Base-by-base conservation (phyloP, 768 basidiomycete species). In the Psilocybe tampanensis region DNA sequence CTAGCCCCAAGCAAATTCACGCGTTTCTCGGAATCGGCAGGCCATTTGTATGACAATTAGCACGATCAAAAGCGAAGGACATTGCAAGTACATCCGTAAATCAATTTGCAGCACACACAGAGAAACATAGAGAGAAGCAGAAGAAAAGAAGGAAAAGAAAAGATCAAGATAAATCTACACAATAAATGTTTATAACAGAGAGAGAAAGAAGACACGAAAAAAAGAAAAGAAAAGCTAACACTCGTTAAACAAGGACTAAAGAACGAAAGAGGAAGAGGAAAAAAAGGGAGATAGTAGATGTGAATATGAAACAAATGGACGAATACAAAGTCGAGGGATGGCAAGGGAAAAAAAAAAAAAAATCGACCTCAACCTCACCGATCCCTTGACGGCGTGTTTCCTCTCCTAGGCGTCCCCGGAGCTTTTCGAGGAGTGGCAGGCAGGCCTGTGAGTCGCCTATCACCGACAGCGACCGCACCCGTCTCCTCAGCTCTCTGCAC, bases 351-450 rank as follows among this genome's bases (percentile, higher is more conserved):
- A 47, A 47, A 24, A 7, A 8, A 12, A 19, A 44, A 47, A 8
- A 47, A 47, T 24, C 8, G 45, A 21, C n/a, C 24, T n/a, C n/a
- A n/a, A 47, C 18, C 33, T 51, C 49, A 36, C 36, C 68, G 60
- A 36, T 68, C 70, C 44, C 70, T 60, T 23, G 66, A 69, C 44
- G 71, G 70, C 26, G 85, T 85, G 47, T 74, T 77, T 12, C 76
- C 77, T 59, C 83, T 73, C 60, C 84, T 73, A 5, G 89, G 89
- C 21, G 90, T 91, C 44, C 86, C 86, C 56, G 88, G 86, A 34
- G 78, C 72, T 70, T 87, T 81, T 54, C 83, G 75, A 0, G 88
- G 88, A 18, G 89, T 89, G 24, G 79, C 73, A 50, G 85, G 82
- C 22, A 44, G 19, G 12, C 45, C 41, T 5, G 80, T 75, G 32